These are phyloP conservation scores for Trebouxia gelatinosa DNA, from an alignment of 163 green algal genomes.

Conservation along the genomic window DNA sequence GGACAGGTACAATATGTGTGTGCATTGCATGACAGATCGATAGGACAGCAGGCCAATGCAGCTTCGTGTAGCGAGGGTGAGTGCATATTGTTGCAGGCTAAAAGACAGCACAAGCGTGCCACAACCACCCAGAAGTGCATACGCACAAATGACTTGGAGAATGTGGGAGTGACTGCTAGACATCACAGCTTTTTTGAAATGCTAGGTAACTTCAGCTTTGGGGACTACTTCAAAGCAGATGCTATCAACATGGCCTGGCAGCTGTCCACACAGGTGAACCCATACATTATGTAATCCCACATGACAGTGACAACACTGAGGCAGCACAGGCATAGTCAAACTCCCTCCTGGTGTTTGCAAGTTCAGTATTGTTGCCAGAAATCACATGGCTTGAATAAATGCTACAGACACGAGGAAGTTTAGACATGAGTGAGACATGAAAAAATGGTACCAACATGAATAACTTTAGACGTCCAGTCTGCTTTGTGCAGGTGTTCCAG, in stretches of 20 bases:
- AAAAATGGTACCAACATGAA: too few species aligned
- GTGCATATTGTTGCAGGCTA: slow-evolving; percentile 49
- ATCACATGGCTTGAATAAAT: too few species aligned
- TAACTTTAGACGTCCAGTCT: too few species aligned
- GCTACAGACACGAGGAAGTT: too few species aligned
- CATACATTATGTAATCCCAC: too few species aligned
- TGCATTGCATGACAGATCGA: too few species aligned
- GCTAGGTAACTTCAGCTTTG: slow-evolving; percentile 97
- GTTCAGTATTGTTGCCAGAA: too few species aligned
- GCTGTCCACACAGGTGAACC: slow-evolving; percentile 73
- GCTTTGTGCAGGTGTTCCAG: slow-evolving; percentile 54
- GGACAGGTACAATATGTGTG: slow-evolving; percentile 81
- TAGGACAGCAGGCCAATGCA: neutral
- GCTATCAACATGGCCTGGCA: slow-evolving; percentile 89
- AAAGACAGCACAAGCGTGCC: slow-evolving; percentile 60
- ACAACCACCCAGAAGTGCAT: slow-evolving; percentile 97
- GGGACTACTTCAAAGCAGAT: slow-evolving; percentile 97
- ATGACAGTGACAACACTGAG: too few species aligned
- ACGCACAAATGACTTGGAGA: slow-evolving; percentile 95
- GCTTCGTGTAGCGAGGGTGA: neutral
- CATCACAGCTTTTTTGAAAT: slow-evolving; percentile 99
- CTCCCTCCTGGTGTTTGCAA: too few species aligned
- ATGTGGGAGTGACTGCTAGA: slow-evolving; percentile 89
- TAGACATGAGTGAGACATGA: too few species aligned
- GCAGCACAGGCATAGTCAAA: too few species aligned